phyloP scores from a whole-genome alignment of 345 rosid species.

The Cardamine chenopodiifolia region DNA sequence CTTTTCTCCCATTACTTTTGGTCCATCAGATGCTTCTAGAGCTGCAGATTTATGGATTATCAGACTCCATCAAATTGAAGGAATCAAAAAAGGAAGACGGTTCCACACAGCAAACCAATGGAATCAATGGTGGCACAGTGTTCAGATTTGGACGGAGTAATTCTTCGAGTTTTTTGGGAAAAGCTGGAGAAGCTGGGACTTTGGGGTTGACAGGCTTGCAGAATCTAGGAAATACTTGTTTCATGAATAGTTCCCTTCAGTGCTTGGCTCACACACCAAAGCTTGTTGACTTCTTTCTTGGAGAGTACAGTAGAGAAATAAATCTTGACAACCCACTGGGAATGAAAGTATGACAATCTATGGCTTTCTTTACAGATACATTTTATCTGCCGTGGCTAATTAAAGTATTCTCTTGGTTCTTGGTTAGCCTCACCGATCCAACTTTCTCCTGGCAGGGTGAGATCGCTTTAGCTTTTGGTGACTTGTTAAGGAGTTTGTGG shows the following conservation, averaged over 20 bases:
- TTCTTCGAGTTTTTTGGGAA: constrained; percentile 57
- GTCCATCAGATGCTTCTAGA: constrained; percentile 70
- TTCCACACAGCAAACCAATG: constrained; percentile 52
- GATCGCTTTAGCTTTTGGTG: constrained; percentile 94
- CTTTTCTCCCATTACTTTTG: constrained; percentile 29
- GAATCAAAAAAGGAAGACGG: constrained; percentile 78
- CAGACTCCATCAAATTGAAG: constrained; percentile 79
- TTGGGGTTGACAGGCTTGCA: constrained; percentile 95
- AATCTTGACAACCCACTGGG: constrained; percentile 89
- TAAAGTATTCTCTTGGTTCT: constrained; percentile 19
- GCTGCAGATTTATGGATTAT: constrained; percentile 95
- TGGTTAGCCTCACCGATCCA: constrained; percentile 22
- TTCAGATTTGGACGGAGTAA: constrained; percentile 49
- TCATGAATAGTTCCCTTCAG: constrained; percentile 97
- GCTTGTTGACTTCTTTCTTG: constrained; percentile 94
- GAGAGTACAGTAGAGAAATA: constrained; percentile 86
- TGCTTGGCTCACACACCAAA: constrained; percentile 98
- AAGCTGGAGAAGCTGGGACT: constrained; percentile 86
- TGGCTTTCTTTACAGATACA: constrained; percentile 26
- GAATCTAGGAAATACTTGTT: constrained; percentile 98
- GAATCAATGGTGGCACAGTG: constrained; percentile 50
- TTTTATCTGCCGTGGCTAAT: constrained; percentile 6
- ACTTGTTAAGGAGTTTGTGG: constrained; percentile 88
- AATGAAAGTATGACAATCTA: constrained; percentile 71
- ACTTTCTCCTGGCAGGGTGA: constrained; percentile 67